phyloP scores from a whole-genome alignment of 202 grass and related monocot species.

The Elaeis oleifera region DNA sequence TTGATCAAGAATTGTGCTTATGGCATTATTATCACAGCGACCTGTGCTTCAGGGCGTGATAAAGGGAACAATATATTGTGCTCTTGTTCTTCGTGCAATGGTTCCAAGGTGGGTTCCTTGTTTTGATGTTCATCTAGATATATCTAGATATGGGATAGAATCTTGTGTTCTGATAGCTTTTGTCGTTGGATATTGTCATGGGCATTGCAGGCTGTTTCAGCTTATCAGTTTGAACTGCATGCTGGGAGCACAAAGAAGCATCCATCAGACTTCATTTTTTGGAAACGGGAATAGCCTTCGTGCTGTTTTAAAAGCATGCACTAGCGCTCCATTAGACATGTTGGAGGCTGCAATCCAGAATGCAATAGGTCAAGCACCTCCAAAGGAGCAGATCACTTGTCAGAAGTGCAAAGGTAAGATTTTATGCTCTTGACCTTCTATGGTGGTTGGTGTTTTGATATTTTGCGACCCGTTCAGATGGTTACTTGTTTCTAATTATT shows the following conservation, averaged over 20 bases:
- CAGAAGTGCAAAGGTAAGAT: slow-evolving; percentile 2
- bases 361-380: background rate
- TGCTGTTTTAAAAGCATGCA: background rate
- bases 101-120: background rate
- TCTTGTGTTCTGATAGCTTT: background rate
- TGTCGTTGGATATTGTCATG: background rate
- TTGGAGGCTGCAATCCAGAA: background rate
- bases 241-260: background rate
- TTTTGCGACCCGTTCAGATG: background rate
- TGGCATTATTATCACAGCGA: background rate
- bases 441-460: background rate
- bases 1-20: background rate
- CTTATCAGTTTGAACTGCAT: slow-evolving; percentile 1
- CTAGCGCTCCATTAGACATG: background rate
- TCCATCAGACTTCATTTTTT: background rate
- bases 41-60: background rate
- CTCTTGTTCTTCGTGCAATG: background rate
- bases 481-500: background rate
- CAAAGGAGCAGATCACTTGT: background rate
- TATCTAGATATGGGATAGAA: background rate
- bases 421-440: background rate
- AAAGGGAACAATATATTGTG: background rate
- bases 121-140: background rate
- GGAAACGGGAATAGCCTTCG: background rate
- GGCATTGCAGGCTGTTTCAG: background rate